A percentile compares a stretch with the other conserved stretches of the same genome.
Conservation (phyloP, 352 stramenopile genomes). For the Pythium oligandrum region DNA sequence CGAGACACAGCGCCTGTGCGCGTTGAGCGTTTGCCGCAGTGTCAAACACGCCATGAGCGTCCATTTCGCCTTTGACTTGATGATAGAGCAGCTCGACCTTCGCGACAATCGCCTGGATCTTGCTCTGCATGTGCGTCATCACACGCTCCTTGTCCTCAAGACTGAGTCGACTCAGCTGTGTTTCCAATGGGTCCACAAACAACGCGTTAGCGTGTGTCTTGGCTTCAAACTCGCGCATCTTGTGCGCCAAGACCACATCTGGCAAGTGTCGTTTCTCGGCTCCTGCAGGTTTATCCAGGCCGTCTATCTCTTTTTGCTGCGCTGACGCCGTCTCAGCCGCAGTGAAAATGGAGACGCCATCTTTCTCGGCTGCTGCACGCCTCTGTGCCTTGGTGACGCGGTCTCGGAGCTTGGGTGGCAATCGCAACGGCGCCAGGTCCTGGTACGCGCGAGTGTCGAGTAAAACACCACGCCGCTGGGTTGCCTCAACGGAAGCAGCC, state of each 20-base stretch:
- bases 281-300: slow-evolving; percentile 5
- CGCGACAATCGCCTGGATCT: slow-evolving; percentile 54
- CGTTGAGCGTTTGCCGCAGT: slow-evolving; percentile 48
- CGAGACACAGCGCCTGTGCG: slow-evolving; percentile 60
- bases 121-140: slow-evolving; percentile 66
- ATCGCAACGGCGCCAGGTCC: slow-evolving; percentile 46
- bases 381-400: slow-evolving; percentile 56
- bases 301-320: neutral
- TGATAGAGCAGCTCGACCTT: slow-evolving; percentile 56
- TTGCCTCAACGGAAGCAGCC: slow-evolving; percentile 1
- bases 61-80: slow-evolving; percentile 39
- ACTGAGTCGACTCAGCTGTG: slow-evolving; percentile 40
- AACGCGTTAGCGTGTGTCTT: slow-evolving; percentile 46
- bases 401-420: slow-evolving; percentile 59
- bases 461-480: slow-evolving; percentile 14
- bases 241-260: slow-evolving; percentile 68
- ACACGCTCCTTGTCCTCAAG: slow-evolving; percentile 71
- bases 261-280: slow-evolving; percentile 33
- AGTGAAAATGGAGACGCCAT: slow-evolving; percentile 62
- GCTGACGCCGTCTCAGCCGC: slow-evolving; percentile 9
- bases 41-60: slow-evolving; percentile 64
- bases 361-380: slow-evolving; percentile 59
- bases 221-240: slow-evolving; percentile 77
- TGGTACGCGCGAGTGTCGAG: slow-evolving; percentile 57
- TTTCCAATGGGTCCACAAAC: slow-evolving; percentile 54